Evolutionary conservation across 169 alveolate genomes (phyloP).

Genomic region (Plasmodium billcollinsi): DNA sequence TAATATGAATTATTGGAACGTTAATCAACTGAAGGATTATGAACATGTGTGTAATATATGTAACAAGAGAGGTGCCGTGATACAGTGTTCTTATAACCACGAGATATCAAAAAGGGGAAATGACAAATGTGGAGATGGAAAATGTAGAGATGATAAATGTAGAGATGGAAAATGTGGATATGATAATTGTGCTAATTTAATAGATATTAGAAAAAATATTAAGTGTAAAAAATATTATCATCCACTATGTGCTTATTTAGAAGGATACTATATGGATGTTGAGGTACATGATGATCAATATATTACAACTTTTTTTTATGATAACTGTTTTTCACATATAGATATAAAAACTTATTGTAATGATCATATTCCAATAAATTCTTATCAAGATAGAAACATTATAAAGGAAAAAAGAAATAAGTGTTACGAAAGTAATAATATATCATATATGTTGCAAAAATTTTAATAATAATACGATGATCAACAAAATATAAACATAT

Average conservation of each 20-base stretch:
- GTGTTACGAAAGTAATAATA: conserved; percentile 5
- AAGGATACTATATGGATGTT: conserved; percentile 65
- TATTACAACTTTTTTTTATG: conserved; percentile 50
- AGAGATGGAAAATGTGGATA: background rate
- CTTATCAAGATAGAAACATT: conserved; percentile 26
- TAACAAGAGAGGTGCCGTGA: conserved; percentile 44
- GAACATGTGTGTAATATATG: conserved; percentile 46
- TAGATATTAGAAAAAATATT: background rate
- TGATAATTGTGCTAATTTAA: background rate
- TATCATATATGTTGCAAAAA: background rate
- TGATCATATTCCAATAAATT: conserved; percentile 29
- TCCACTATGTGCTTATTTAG: conserved; percentile 65
- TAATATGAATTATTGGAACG: conserved; percentile 48
- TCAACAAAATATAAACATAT: no score
- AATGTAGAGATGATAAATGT: no score
- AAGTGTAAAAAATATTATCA: conserved; percentile 51
- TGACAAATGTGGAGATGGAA: background rate
- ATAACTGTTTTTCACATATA: conserved; percentile 53
- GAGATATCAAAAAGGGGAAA: background rate
- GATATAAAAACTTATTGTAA: conserved; percentile 31
- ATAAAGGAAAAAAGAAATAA: conserved; percentile 28
- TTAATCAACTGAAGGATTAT: conserved; percentile 13
- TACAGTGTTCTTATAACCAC: conserved; percentile 15
- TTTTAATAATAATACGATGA: no score
- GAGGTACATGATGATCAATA: conserved; percentile 49